Conservation (phyloP, 768 basidiomycete genomes). For the Tricholoma hemisulphureum region DNA sequence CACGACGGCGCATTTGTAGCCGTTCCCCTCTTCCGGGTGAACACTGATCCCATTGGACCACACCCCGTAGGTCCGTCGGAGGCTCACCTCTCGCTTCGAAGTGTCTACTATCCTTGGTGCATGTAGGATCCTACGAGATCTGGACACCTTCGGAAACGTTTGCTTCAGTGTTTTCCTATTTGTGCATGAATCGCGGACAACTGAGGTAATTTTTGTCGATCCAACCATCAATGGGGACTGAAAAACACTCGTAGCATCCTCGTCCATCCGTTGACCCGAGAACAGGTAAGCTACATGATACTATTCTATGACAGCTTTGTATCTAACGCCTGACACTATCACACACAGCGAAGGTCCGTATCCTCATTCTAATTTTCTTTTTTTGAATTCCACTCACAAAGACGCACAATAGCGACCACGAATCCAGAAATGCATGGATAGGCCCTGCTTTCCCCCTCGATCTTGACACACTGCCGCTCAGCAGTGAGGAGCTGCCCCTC, state of each 20-base stretch:
- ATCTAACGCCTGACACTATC: neutral
- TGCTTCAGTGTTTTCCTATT: constrained; percentile 71
- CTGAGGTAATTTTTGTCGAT: constrained; percentile 49
- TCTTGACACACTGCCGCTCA: constrained; percentile 52
- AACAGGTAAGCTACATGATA: constrained; percentile 50
- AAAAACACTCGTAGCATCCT: constrained; percentile 50
- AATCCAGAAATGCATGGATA: constrained; percentile 69
- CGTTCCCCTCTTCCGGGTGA: constrained; percentile 72
- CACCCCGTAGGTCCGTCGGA: constrained; percentile 65
- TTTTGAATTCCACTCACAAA: neutral
- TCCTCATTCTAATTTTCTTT: neutral
- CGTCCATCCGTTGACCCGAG: constrained; percentile 71
- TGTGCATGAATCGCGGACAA: constrained; percentile 63
- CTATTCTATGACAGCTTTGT: neutral
- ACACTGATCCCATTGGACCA: constrained; percentile 66
- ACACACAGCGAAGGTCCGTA: constrained; percentile 50
- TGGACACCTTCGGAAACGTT: constrained; percentile 80
- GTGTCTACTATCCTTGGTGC: neutral
- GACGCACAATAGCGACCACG: constrained; percentile 55
- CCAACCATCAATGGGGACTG: neutral
- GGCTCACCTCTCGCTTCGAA: too few relatives aligned
- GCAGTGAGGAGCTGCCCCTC: constrained; percentile 52
- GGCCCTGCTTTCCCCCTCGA: constrained; percentile 70
- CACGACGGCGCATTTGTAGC: constrained; percentile 79
- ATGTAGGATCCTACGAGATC: constrained; percentile 73